Percentiles rank a stretch among this genome's conserved stretches.
These are phyloP conservation scores for Colletotrichum siamense DNA, from an alignment of 2,329 filamentous ascomycete genomes.

Conservation along the genomic window DNA sequence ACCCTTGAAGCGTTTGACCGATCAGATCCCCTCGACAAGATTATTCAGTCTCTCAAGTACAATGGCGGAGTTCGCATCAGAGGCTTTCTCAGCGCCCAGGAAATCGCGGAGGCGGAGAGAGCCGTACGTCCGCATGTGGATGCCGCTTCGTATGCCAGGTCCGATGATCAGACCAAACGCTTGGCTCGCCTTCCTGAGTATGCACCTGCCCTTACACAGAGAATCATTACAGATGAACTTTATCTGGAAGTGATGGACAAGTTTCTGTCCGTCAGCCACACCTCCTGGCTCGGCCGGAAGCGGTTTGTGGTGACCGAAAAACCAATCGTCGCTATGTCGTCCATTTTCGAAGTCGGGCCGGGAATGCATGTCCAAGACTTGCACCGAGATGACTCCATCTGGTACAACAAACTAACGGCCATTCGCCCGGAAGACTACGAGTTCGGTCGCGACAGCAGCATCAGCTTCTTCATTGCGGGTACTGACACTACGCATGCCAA, in stretches of 20 bases:
- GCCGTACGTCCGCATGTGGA: neutral
- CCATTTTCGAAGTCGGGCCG: neutral
- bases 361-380: neutral
- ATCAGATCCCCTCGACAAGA: neutral
- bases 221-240: neutral
- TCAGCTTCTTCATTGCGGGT: conserved; percentile 20
- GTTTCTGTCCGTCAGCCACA: neutral
- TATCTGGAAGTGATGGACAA: neutral
- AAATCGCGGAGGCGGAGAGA: neutral
- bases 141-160: conserved; percentile 16
- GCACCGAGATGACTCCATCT: neutral
- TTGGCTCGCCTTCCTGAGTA: neutral
- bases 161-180: neutral
- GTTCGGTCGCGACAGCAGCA: neutral
- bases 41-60: neutral
- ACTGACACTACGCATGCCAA: conserved; percentile 24
- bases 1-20: neutral
- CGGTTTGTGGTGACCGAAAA: neutral
- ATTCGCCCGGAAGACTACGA: neutral
- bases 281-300: neutral
- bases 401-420: neutral
- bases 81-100: neutral
- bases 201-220: neutral
- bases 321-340: neutral
- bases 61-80: neutral